Evolutionary conservation across 345 rosid genomes (phyloP).

Genomic region (Theobroma cacao): DNA sequence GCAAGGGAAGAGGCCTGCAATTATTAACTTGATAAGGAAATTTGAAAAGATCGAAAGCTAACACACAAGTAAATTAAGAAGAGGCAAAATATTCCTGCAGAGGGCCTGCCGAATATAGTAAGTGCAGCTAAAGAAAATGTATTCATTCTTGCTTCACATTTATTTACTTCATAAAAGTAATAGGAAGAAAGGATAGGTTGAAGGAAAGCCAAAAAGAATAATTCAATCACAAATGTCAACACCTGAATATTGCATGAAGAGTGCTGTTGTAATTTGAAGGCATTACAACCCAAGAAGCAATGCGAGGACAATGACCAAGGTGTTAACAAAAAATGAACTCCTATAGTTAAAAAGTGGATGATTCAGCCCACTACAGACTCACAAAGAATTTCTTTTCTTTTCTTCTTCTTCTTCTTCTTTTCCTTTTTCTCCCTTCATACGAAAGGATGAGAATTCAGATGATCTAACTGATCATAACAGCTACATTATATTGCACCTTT

Average conservation of each 20-base stretch:
- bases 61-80: background rate
- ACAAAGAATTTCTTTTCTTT: background rate
- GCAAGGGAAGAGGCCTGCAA: slow-evolving; percentile 90
- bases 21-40: slow-evolving; percentile 22
- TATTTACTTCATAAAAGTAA: background rate
- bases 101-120: no score
- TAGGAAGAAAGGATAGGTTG: background rate
- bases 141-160: background rate
- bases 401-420: background rate
- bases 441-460: background rate
- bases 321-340: background rate
- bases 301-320: background rate
- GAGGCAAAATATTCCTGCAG: background rate
- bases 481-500: background rate
- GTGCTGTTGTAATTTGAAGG: background rate
- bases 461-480: background rate
- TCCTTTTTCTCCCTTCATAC: background rate
- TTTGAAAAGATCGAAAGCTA: background rate
- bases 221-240: background rate
- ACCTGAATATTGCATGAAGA: background rate
- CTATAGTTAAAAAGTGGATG: background rate
- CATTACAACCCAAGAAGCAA: background rate
- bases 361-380: background rate
- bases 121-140: no score
- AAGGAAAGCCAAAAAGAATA: background rate